Evolutionary conservation across 2,329 filamentous ascomycete species (phyloP), one percentile per base, ranked within the genome.

Genomic region (Diplodia scrobiculata): DNA sequence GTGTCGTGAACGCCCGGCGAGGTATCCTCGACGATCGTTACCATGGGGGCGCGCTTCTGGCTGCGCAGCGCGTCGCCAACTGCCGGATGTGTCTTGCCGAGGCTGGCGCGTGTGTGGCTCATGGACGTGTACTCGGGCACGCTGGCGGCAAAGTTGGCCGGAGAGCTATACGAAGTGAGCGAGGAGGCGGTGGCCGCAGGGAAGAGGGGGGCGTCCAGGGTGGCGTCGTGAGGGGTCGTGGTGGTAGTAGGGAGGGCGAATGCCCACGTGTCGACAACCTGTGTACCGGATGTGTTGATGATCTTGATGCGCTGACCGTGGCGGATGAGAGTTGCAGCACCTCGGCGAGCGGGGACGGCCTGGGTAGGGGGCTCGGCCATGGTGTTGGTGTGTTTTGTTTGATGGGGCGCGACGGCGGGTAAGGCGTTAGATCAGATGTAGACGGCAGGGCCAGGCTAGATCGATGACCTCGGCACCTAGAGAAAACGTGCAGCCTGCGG

Each of bases 241-340:
- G 19, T 6, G 14, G 47, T 11, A 6, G 60, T 32, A 5, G 77
- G 77, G 34, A 83, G 69, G 1, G 79, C 79, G 69, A 83, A 83
- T 0, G 80, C 81, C 81, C 81, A 83, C 29, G 79, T 81, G 68
- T 81, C 81, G 32, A 82, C 76, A 13, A 82, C 79, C 71, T 83
- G 81, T 60, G 79, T 79, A 21, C 81, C 81, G 66, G 80, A 81
- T 0, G 79, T 81, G 67, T 83, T 83, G 66, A 82, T 77, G 45
- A 83, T 80, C 71, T 82, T 83, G 73, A 83, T 82, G 3, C 75
- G 78, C 65, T 80, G 75, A n/a, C 80, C 80, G n/a, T 77, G 74
- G 5, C 81, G 81, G 66, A 83, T 80, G 67, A 82, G 82, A 1
- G 81, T 83, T 10, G 81, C 81, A 9, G 80, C 79, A 68, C 81